These are phyloP conservation scores for Cyclostephanos tholiformis DNA, from an alignment of 108 stramenopile genomes.

Conservation along the genomic window DNA sequence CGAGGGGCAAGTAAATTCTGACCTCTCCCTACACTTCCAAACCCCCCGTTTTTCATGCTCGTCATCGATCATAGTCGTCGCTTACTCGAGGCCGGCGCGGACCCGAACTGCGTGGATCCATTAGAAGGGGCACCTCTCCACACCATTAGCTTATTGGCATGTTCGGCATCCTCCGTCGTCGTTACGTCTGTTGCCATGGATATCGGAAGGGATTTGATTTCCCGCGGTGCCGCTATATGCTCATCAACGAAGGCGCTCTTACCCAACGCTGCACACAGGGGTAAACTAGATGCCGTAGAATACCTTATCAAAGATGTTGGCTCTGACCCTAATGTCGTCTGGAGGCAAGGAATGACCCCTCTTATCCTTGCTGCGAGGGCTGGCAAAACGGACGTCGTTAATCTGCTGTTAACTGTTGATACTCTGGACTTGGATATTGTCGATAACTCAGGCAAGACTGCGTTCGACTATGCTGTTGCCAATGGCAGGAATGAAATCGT, in stretches of 20 bases:
- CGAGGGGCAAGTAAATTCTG: background rate
- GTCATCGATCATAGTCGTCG: conserved; percentile 10
- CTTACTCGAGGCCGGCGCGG: conserved; percentile 23
- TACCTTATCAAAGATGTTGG: conserved; percentile 44
- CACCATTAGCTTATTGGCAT: conserved; percentile 13
- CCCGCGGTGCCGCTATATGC: conserved; percentile 25
- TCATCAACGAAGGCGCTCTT: conserved; percentile 28
- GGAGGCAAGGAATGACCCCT: conserved; percentile 78
- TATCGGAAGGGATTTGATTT: conserved; percentile 18
- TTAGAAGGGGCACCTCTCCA: conserved; percentile 19
- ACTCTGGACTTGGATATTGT: conserved; percentile 31
- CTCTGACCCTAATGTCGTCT: conserved; percentile 39
- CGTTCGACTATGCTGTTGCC: conserved; percentile 66
- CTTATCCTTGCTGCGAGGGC: conserved; percentile 76
- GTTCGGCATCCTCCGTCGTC: conserved; percentile 2
- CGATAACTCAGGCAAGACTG: conserved; percentile 65
- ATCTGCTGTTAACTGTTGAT: conserved; percentile 39
- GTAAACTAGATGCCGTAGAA: conserved; percentile 42
- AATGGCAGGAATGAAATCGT: conserved; percentile 64
- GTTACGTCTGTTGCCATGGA: conserved; percentile 1
- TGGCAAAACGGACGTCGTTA: conserved; percentile 56
- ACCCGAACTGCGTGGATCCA: conserved; percentile 4
- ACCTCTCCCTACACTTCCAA: background rate
- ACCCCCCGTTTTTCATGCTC: background rate
- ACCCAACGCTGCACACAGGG: conserved; percentile 55